Evolutionary conservation across 495 filamentous ascomycete genomes (phyloP), one percentile per base, ranked within the genome.

Genomic region (Achaetomiella virescens): DNA sequence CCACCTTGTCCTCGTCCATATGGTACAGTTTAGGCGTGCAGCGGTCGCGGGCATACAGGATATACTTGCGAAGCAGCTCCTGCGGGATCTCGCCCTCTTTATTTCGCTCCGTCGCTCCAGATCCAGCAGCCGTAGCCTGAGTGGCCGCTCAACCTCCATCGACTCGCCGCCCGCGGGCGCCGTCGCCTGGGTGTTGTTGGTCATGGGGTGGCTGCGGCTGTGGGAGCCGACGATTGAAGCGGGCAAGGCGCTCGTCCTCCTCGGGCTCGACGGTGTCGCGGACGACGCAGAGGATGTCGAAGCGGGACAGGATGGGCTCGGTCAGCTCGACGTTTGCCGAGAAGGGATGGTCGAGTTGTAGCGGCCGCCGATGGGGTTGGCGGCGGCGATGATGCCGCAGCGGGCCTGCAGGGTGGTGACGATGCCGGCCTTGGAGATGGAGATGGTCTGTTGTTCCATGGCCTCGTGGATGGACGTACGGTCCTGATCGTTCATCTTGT

Each of bases 381-480:
- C 95, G 15, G 95, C 95, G 5, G 95, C 95, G 57, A 99, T 88
- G 57, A 99, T 95, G 17, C 90, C 90, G 70, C 95, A 99, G 48
- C 95, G 86, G n/a, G 95, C 95, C 67, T 99, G 93, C 3, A 99
- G 77, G 1, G 95, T 97, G 0, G 95, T 97, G 21, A 99, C 95
- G 55, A 99, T 99, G 68, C 95, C 95, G 7, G 95, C 95, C 70
- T 99, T 99, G 55, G 90, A 96, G 70, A 99, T 97, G 50, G 95
- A 99, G 61, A 99, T 99, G n/a, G 95, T 97, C 69, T 99, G 95
- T 71, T 99, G 95, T 70, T 99, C 95, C 95, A 99, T 99, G 55
- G 95, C 95, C 78, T 99, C 95, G 79, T 99, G 95, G 68, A 99
- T 99, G 21, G 89, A 95, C 1, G 95, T 99, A 41, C 93, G 71